These are phyloP conservation scores for Hypoxylon sp. DNA, from an alignment of 2,329 filamentous ascomycete genomes.

Conservation along the genomic window DNA sequence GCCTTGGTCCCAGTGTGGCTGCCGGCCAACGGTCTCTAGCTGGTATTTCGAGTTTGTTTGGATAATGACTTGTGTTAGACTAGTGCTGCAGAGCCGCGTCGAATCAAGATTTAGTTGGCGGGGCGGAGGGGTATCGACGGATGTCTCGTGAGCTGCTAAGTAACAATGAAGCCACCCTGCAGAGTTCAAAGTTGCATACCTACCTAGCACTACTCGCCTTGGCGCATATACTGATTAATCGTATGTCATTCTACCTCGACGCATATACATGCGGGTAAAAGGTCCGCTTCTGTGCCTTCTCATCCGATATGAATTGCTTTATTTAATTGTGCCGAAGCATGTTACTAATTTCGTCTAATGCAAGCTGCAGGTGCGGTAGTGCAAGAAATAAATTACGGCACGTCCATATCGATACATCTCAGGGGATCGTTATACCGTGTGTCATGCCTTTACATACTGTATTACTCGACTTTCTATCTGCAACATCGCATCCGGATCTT, in stretches of 20 bases:
- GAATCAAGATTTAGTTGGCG: constrained; percentile 36
- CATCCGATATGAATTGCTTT: not conserved
- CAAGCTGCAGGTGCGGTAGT: constrained; percentile 1
- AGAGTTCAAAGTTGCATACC: constrained; percentile 5
- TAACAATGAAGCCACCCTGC: constrained; percentile 1
- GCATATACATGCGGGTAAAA: not conserved
- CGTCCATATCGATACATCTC: not conserved
- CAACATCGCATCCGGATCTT: no score
- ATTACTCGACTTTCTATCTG: not conserved
- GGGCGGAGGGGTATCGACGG: constrained; percentile 25
- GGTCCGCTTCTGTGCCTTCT: not conserved
- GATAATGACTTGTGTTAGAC: constrained; percentile 36
- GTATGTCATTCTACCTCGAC: not conserved
- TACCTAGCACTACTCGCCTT: not conserved
- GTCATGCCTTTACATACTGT: not conserved
- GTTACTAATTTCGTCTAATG: not conserved
- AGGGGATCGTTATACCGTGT: not conserved
- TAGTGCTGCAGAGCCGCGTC: constrained; percentile 32
- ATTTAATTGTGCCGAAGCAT: not conserved
- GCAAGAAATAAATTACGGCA: not conserved
- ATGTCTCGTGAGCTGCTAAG: constrained; percentile 34
- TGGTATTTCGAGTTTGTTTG: constrained; percentile 10
- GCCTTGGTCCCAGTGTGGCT: constrained; percentile 6
- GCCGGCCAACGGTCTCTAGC: constrained; percentile 23
- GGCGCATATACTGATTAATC: constrained; percentile 5